These are phyloP conservation scores for Salinomyces thailandicus DNA, from an alignment of 2,329 filamentous ascomycete species.

Conservation along the genomic window DNA sequence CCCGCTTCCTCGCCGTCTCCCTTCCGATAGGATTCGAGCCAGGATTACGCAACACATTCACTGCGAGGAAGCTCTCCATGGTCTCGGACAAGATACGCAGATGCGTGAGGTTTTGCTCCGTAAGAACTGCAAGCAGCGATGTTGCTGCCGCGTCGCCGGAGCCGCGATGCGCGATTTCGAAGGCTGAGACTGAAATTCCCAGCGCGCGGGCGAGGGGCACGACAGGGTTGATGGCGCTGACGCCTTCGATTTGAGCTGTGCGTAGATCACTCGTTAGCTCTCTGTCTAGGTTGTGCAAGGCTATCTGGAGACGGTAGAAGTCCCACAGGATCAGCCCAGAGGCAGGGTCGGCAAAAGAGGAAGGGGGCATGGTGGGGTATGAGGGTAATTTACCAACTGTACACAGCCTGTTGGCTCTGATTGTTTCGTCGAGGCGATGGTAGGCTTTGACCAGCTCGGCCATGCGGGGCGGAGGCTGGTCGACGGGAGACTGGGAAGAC, in stretches of 20 bases:
- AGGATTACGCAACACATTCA: slow-evolving; percentile 56
- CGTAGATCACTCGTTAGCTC: background rate
- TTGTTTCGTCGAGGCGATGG: slow-evolving; percentile 44
- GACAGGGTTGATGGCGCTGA: slow-evolving; percentile 14
- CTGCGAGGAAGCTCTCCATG: slow-evolving; percentile 68
- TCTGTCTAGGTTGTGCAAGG: background rate
- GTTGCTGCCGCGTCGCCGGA: slow-evolving; percentile 59
- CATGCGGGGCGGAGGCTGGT: slow-evolving; percentile 9
- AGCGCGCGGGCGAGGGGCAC: slow-evolving; percentile 38
- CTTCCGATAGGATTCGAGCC: slow-evolving; percentile 31
- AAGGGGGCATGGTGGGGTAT: no score
- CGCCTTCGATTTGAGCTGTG: slow-evolving; percentile 5
- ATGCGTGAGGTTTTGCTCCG: slow-evolving; percentile 74
- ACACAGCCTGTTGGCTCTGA: slow-evolving; percentile 40
- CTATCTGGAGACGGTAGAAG: background rate
- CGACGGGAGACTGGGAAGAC: slow-evolving; percentile 1
- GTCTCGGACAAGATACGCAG: slow-evolving; percentile 83
- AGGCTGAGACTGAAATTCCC: slow-evolving; percentile 74
- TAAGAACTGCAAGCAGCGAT: slow-evolving; percentile 68
- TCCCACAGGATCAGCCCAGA: background rate
- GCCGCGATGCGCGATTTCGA: slow-evolving; percentile 87
- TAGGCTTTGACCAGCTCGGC: slow-evolving; percentile 44
- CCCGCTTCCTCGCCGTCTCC: slow-evolving; percentile 17
- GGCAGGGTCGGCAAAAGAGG: no score
- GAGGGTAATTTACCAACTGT: slow-evolving; percentile 6